Conservation (phyloP, 371 early-diverging fungal genomes). For the Parasitella parasitica region DNA sequence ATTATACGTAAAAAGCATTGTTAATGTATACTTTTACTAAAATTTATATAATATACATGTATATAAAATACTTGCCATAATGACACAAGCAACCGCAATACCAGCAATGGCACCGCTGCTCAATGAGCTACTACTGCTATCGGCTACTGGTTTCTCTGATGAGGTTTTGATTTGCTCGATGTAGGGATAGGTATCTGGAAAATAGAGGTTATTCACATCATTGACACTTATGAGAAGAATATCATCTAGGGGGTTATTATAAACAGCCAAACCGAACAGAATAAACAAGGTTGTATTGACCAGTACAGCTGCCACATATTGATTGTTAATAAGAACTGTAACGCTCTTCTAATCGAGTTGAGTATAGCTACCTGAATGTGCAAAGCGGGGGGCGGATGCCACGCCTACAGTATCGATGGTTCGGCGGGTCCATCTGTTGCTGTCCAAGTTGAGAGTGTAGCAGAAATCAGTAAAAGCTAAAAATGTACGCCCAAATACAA, state of each 20-base stretch:
- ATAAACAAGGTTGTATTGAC: conserved; percentile 3
- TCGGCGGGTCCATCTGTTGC: not conserved
- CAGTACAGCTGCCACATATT: not conserved
- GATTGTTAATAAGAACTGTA: not conserved
- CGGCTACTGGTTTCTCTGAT: not conserved
- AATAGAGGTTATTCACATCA: conserved; percentile 2
- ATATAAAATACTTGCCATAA: not conserved
- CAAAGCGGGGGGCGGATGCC: not conserved
- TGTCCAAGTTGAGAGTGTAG: conserved; percentile 3
- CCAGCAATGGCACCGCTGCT: not conserved
- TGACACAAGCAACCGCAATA: not conserved
- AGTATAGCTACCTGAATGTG: not conserved
- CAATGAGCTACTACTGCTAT: not conserved
- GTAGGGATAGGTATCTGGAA: conserved; percentile 2
- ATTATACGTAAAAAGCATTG: not conserved
- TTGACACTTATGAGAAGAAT: not conserved
- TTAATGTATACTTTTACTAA: not conserved
- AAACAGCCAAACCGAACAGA: conserved; percentile 4
- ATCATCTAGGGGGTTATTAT: not conserved
- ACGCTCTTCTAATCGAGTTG: not conserved
- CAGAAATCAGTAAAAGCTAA: conserved; percentile 8
- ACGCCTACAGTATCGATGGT: not conserved
- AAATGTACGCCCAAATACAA: not conserved
- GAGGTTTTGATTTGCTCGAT: not conserved
- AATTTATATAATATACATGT: no score